Evolutionary conservation across 495 filamentous ascomycete species (phyloP), one percentile per base, ranked within the genome.

Genomic region (Penicillium atrosanguineum): DNA sequence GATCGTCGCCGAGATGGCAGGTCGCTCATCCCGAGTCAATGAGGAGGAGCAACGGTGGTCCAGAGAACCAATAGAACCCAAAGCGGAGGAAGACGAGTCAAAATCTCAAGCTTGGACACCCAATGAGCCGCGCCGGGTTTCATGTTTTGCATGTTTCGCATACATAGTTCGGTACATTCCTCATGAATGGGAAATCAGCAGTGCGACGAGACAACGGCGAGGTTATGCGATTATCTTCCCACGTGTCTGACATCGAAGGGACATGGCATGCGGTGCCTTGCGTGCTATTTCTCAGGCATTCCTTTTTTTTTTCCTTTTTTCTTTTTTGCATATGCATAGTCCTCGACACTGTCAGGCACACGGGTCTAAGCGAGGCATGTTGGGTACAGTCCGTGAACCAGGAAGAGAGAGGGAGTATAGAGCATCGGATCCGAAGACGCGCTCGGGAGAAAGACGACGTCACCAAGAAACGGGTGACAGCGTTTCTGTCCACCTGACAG

Each of bases 1-100:
- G 58, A 61, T 61, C 58, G 53, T 61, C 58, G 41, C 25, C 7
- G 15, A 21, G 31, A 47, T 49, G 31, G 53, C 42, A 56, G 57
- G 56, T 60, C 52, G 39, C 28, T 28, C 19, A 42, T 25, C 36
- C 26, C 19, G 15, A 8, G 15, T 40, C n/a, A 20, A 44, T n/a
- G 21, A 5, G 20, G 42, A 44, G 19, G 8, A 26, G 14, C 20
- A 12, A 44, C 20, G 21, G 42, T 11, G 23, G 23, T 14, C 15
- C 37, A n/a, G 15, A 1, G 48, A 34, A 4, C 28, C 28, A 31
- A 31, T 31, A 6, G 7, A 31, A 5, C 23, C 23, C 31, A 14
- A 31, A 9, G 31, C 9, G 14, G 7, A 34, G 14, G 7, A 12
- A 31, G 11, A 31, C 28, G 28, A 43, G 23, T 34, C 37, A 7